phyloP scores from a whole-genome alignment of 179 eudicot genomes.

The Carnegiea gigantea region DNA sequence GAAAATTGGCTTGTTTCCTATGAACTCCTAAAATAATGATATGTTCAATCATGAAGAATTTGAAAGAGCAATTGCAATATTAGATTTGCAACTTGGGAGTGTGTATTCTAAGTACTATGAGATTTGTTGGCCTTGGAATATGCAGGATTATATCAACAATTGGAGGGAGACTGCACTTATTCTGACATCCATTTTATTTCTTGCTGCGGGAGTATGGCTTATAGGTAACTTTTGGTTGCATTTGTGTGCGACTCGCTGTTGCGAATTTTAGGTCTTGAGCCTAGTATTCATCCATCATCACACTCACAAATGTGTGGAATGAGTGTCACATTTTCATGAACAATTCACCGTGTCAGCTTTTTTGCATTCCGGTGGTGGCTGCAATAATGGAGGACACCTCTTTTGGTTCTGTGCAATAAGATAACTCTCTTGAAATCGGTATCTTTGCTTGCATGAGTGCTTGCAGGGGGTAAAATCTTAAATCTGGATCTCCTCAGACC shows the following conservation, averaged over 20 bases:
- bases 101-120: not conserved
- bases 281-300: not conserved
- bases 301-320: not conserved
- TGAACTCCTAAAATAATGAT: not conserved
- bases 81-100: not conserved
- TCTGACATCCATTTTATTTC: slow-evolving; percentile 61
- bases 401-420: not conserved
- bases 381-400: not conserved
- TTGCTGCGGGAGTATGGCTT: slow-evolving; percentile 75
- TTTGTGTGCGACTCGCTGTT: not conserved
- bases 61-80: not conserved
- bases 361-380: not conserved
- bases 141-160: slow-evolving; percentile 65
- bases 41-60: not conserved
- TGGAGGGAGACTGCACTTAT: slow-evolving; percentile 74
- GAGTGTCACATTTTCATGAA: not conserved
- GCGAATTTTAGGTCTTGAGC: not conserved
- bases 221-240: slow-evolving; percentile 43
- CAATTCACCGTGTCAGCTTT: not conserved
- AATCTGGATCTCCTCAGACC: no score
- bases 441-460: no score
- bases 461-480: no score
- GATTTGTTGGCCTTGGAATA: slow-evolving; percentile 1
- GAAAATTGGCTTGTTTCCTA: not conserved
- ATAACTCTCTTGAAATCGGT: not conserved